Base-by-base conservation (phyloP, 1,284 basidiomycete genomes). In the Caloboletus firmus region DNA sequence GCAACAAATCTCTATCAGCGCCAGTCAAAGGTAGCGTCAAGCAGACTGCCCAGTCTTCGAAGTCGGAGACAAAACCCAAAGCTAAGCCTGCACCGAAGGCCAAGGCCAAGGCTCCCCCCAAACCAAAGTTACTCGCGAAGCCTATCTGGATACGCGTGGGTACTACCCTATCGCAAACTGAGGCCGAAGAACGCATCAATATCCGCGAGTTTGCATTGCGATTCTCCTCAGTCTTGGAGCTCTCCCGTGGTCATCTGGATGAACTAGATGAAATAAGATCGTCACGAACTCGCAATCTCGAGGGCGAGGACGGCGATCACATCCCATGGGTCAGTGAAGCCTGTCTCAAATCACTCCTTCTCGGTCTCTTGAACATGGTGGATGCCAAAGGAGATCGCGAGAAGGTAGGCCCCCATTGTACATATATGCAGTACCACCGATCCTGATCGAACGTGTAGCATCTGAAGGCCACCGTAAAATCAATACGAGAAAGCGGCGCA, bases 131-230 rank as follows among this genome's bases (percentile, higher is more conserved):
- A 4, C 69, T 77, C 7, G 74, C 77, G 17, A 60, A 67, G 37
- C 69, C 76, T 36, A 70, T 66, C 30, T 89, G 87, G 87, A 78
- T 70, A 5, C 62, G 64, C 6, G 67, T 89, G 13, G 72, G 74
- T 2, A 76, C 75, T 9, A 59, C 64, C 30, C 69, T 89, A 6
- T 70, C 74, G 12, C 71, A 74, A 30, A 62, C 73, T 2, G 77
- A 82, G 40, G 81, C 78, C 1, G 77, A 86, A 58, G 74, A 78
- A 36, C 82, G 89, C 5, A 79, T 91, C 49, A 74, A 81, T 59
- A 84, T 91, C 46, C 82, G 89, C 54, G 89, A 91, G 69, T 91
- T 89, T 65, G 64, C 81, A 8, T 65, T 87, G 37, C 79, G 89
- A 31, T 91, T 91, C 61, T 75, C 76, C 3, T 69, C 74, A 26